Percentiles rank a stretch among this genome's conserved stretches.
Evolutionary conservation across 306 rosid species (phyloP).

Genomic region (Boehmeria nivea): DNA sequence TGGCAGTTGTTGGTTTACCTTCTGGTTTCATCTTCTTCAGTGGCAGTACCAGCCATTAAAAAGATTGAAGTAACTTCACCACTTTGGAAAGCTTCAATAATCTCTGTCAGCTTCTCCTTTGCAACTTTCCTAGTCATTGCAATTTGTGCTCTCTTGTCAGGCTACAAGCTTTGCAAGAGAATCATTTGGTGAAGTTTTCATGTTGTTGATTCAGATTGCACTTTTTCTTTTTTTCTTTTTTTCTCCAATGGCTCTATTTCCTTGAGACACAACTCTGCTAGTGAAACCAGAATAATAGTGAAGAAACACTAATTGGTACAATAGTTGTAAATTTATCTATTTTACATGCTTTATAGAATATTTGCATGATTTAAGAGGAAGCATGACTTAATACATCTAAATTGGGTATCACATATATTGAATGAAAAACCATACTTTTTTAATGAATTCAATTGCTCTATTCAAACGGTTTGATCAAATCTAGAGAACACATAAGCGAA

Average conservation of each 20-base stretch:
- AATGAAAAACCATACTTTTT: no score
- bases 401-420: no score
- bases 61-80: background rate
- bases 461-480: no score
- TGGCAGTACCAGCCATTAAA: background rate
- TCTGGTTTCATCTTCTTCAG: slow-evolving; percentile 16
- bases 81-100: slow-evolving; percentile 10
- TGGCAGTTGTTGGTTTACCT: slow-evolving; percentile 17
- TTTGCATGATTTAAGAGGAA: no score
- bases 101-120: slow-evolving; percentile 1
- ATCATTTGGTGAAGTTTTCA: slow-evolving; percentile 11
- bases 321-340: no score
- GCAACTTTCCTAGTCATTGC: slow-evolving; percentile 18
- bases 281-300: background rate
- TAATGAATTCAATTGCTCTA: no score
- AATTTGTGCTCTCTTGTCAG: slow-evolving; percentile 17
- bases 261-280: no score
- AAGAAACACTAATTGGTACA: no score
- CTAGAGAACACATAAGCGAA: no score
- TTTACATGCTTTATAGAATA: no score
- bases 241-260: no score
- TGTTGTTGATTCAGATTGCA: background rate
- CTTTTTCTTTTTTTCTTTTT: background rate
- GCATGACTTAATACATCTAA: no score
- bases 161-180: slow-evolving; percentile 24